Conservation (phyloP, 2,329 filamentous ascomycete genomes). For the Aspergillus cejpii region DNA sequence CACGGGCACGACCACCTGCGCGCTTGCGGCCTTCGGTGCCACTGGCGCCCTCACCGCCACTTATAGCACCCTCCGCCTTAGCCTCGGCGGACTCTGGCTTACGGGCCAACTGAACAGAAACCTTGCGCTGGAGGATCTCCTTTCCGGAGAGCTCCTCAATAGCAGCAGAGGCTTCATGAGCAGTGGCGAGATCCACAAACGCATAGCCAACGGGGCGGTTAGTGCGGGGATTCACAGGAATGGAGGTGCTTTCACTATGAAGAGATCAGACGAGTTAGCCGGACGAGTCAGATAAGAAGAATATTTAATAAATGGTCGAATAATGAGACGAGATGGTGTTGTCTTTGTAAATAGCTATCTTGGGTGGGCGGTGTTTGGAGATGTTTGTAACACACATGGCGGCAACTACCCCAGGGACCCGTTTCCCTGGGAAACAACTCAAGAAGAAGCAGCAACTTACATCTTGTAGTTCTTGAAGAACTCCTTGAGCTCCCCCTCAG, state of each 20-base stretch:
- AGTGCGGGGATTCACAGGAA: conserved; percentile 98
- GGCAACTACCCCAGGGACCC: not conserved
- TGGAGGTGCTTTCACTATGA: conserved; percentile 89
- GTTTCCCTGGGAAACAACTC: not conserved
- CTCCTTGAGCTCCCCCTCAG: conserved; percentile 99
- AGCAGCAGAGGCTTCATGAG: conserved; percentile 88
- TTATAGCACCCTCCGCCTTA: conserved; percentile 63
- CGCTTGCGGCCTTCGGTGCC: conserved; percentile 59
- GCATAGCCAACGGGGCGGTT: conserved; percentile 97
- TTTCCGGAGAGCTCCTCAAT: conserved; percentile 94
- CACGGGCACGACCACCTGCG: conserved; percentile 56
- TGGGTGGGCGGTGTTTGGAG: not conserved
- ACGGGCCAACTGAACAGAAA: conserved; percentile 95
- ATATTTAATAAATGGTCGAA: no score
- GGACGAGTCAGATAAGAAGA: conserved; percentile 6
- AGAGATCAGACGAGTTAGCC: conserved; percentile 32
- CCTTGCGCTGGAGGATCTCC: conserved; percentile 97
- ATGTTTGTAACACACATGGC: conserved; percentile 4
- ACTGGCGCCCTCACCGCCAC: conserved; percentile 65
- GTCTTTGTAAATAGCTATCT: no score
- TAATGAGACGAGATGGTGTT: no score
- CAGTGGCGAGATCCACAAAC: conserved; percentile 95
- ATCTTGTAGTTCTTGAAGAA: conserved; percentile 99
- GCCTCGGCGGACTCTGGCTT: conserved; percentile 84
- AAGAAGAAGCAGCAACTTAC: conserved; percentile 55